A percentile compares a stretch with the other conserved stretches of the same genome.
These are phyloP conservation scores for Claviceps sp. DNA, from an alignment of 2,329 filamentous ascomycete species.

Conservation along the genomic window DNA sequence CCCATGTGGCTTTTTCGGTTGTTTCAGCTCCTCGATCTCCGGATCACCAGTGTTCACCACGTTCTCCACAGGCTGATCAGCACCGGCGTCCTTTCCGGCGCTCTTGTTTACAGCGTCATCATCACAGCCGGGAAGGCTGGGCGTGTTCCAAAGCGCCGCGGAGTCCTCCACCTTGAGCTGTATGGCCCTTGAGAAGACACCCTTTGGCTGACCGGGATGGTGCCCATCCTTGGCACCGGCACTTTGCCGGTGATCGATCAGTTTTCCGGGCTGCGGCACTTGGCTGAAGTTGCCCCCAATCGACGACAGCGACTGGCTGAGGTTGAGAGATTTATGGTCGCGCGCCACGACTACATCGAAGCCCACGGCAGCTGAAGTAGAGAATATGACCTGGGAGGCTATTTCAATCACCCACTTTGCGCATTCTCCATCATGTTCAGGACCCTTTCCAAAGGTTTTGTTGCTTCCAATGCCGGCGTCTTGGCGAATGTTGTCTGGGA, in stretches of 20 bases:
- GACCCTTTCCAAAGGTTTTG: slow-evolving; percentile 31
- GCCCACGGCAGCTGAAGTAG: slow-evolving; percentile 70
- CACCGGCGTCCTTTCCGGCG: slow-evolving; percentile 10
- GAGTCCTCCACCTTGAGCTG: slow-evolving; percentile 77
- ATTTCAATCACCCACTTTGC: slow-evolving; percentile 87
- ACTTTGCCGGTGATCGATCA: slow-evolving; percentile 64
- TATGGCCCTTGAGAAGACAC: slow-evolving; percentile 75
- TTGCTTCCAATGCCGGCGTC: slow-evolving; percentile 37
- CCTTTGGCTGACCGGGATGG: slow-evolving; percentile 52
- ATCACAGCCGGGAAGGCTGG: slow-evolving; percentile 57
- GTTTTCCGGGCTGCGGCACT: slow-evolving; percentile 52
- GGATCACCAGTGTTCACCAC: slow-evolving; percentile 19
- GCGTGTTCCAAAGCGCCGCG: slow-evolving; percentile 82
- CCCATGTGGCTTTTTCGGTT: slow-evolving; percentile 13
- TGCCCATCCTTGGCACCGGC: slow-evolving; percentile 41
- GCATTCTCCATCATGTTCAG: slow-evolving; percentile 36
- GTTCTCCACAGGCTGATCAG: slow-evolving; percentile 21
- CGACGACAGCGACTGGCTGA: slow-evolving; percentile 35
- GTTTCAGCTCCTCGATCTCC: slow-evolving; percentile 14
- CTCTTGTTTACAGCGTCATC: slow-evolving; percentile 26
- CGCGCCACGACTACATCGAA: slow-evolving; percentile 80
- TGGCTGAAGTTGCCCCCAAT: slow-evolving; percentile 30
- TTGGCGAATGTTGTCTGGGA: slow-evolving; percentile 67
- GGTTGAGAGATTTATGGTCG: slow-evolving; percentile 68
- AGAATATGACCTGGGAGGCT: slow-evolving; percentile 87